Percentiles rank a stretch among this genome's conserved stretches.
Conservation (phyloP, 148 eudicot genomes). For the Vaccinium vitisidaea region DNA sequence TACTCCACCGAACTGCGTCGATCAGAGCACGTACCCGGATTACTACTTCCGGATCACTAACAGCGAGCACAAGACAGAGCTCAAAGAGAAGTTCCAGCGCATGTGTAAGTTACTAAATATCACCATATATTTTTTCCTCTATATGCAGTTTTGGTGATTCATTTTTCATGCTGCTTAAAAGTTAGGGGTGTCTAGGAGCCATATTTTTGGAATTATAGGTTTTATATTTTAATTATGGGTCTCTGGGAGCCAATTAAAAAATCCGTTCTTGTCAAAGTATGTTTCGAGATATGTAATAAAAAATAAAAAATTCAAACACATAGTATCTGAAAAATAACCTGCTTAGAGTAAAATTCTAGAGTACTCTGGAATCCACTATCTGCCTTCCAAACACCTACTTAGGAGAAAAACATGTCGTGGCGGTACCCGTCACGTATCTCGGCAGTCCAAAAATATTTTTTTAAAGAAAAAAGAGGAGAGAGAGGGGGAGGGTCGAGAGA, state of each 20-base stretch:
- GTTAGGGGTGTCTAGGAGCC: not conserved
- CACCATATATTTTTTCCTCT: not conserved
- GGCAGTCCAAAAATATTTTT: too few species aligned
- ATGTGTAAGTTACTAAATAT: constrained; percentile 33
- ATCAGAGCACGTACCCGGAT: constrained; percentile 45
- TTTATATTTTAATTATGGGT: not conserved
- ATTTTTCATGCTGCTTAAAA: not conserved
- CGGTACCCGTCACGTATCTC: too few species aligned
- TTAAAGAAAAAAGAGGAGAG: too few species aligned
- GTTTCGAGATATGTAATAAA: too few species aligned
- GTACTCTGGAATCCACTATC: too few species aligned
- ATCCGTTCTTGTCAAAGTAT: not conserved
- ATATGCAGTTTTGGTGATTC: not conserved
- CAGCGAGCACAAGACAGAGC: constrained; percentile 38
- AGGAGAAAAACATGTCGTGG: too few species aligned
- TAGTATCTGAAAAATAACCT: too few species aligned
- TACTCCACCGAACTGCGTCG: constrained; percentile 38
- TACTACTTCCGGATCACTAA: constrained; percentile 41
- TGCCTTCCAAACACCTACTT: not conserved
- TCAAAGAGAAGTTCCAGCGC: constrained; percentile 44
- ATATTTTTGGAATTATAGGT: not conserved
- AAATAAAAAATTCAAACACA: not conserved
- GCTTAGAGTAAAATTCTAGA: too few species aligned
- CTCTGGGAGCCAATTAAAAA: not conserved
- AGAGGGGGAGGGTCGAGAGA: too few species aligned